Percentiles rank a stretch among this genome's conserved stretches.
Evolutionary conservation across 1,284 basidiomycete species (phyloP).

Genomic region (Malassezia sp.): DNA sequence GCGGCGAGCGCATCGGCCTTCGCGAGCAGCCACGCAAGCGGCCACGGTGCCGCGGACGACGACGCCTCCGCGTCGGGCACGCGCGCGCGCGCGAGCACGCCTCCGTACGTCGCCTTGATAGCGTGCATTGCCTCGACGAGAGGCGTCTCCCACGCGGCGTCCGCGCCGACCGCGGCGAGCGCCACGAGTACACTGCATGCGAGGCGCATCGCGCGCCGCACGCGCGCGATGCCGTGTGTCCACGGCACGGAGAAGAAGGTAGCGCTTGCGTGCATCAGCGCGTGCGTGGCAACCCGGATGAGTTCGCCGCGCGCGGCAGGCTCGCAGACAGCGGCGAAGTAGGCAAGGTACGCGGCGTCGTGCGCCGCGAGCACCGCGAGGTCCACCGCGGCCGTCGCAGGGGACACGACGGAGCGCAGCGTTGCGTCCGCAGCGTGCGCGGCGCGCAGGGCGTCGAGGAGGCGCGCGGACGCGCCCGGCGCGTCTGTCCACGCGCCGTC

Average conservation of each 20-base stretch:
- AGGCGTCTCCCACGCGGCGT: too few species aligned
- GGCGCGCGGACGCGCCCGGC: neutral
- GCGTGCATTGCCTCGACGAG: too few species aligned
- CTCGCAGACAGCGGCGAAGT: neutral
- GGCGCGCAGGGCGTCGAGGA: neutral
- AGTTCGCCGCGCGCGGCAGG: neutral
- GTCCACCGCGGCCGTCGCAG: neutral
- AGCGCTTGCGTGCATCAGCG: neutral
- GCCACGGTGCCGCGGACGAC: conserved; percentile 13
- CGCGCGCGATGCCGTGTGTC: neutral
- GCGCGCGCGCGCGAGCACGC: neutral
- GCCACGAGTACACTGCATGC: neutral
- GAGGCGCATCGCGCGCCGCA: conserved; percentile 1
- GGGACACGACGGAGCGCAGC: neutral
- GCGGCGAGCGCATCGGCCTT: conserved; percentile 9
- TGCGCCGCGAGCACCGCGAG: neutral
- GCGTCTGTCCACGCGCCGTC: neutral
- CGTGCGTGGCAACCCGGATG: neutral
- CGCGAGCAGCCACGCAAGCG: conserved; percentile 1
- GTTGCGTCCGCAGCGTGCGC: neutral
- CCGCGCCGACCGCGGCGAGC: neutral
- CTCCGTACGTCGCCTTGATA: conserved; percentile 7
- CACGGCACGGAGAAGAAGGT: conserved; percentile 2
- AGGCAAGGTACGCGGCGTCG: neutral
- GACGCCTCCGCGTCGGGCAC: conserved; percentile 6